These are phyloP conservation scores for Tetradesmus obliquus DNA, from an alignment of 139 green algal species.

Conservation along the genomic window DNA sequence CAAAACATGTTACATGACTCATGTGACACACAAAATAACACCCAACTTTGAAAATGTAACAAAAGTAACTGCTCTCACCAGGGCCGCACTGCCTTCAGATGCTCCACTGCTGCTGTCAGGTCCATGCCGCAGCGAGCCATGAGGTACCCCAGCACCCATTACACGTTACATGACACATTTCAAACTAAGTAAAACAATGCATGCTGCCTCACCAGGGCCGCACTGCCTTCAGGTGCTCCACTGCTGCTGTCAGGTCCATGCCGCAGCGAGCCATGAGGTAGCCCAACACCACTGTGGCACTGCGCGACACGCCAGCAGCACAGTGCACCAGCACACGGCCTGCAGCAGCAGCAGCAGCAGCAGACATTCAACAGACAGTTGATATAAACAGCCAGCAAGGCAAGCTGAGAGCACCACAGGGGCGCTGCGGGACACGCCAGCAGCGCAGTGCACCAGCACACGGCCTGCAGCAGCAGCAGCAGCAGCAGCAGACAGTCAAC, in stretches of 20 bases:
- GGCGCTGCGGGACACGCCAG: too few relatives aligned
- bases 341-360: neutral
- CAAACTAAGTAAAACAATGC: neutral
- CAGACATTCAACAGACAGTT: neutral
- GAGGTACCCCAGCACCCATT: conserved; percentile 83
- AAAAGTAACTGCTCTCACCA: conserved; percentile 17
- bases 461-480: neutral
- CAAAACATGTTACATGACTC: neutral
- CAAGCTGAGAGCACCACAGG: too few relatives aligned
- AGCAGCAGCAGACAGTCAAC: neutral
- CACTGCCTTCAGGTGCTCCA: conserved; percentile 46
- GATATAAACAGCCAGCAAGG: too few relatives aligned
- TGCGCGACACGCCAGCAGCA: conserved; percentile 92
- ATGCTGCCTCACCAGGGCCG: conserved; percentile 45
- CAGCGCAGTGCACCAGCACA: too few relatives aligned
- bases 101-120: conserved; percentile 70
- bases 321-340: conserved; percentile 70
- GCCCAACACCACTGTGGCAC: conserved; percentile 83
- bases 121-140: conserved; percentile 79
- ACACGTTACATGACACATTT: neutral
- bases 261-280: conserved; percentile 90
- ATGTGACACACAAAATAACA: neutral
- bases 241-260: conserved; percentile 69
- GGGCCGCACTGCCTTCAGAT: conserved; percentile 51
- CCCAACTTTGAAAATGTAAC: neutral